Evolutionary conservation across 1,284 basidiomycete genomes (phyloP), one percentile per base, ranked within the genome.

Genomic region (Boletus hoseneyae): DNA sequence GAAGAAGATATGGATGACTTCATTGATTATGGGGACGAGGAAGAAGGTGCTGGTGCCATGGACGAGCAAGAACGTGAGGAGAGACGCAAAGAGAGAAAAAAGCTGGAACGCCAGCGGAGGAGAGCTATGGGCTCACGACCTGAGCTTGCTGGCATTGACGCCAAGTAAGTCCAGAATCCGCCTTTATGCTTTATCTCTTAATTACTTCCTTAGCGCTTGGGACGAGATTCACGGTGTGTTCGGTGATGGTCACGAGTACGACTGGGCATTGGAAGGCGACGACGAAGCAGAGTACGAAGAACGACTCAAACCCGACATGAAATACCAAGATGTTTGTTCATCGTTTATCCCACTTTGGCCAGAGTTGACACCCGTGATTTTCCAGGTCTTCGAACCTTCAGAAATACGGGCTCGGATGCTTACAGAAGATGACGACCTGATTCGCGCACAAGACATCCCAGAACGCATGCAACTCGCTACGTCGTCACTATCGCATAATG

Each of bases 151-250:
- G 95, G 94, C 35, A 91, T 97, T 52, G 93, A 94, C 62, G 85
- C 89, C 41, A 85, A 79, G 91, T 93, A 67, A 69, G 87, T 76
- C 21, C 33, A 3, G 10, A 38, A n/a, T 40, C 45, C 36, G 15
- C 48, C 42, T 23, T 54, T 39, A 19, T 21, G 21, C 47, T 50
- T 42, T 42, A 44, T 59, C 59, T 58, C 50, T 64, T 58, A 45
- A 36, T 53, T 47, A 47, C 33, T 50, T 51, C 55, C 56, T 13
- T 55, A 97, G 95, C 63, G 90, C 94, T 30, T 97, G 94, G 93
- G 89, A 93, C 52, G 97, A 98, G 71, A 90, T 99, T 42, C 89
- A 90, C 56, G 96, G 95, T 56, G 93, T 99, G 10, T 99, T 99
- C 63, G 97, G 97, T 33, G 92, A 97, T 59, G 97, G 97, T 16